Evolutionary conservation across 768 basidiomycete genomes (phyloP), one percentile per base, ranked within the genome.

Genomic region (Pilatotrama ljubarskyi): DNA sequence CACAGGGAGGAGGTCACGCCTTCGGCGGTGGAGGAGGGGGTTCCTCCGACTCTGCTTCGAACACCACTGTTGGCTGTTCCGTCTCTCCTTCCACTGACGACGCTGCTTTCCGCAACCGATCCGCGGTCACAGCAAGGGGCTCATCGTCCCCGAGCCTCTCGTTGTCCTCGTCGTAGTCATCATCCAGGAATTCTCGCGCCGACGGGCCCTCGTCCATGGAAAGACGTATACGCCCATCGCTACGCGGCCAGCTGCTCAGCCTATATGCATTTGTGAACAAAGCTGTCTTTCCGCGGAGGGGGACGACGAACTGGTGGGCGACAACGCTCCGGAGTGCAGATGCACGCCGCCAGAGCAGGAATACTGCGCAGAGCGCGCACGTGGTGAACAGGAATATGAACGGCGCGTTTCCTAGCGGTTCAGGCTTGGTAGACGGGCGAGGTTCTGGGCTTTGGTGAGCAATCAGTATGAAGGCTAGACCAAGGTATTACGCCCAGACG

Each of bases 151-250:
- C 64, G 25, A 72, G 74, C 29, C 78, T 72, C 35, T 78, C 81
- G 13, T 82, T 59, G 22, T 66, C 70, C 17, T 79, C 85, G 46
- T 85, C 84, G 47, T 82, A 79, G 32, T 83, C 84, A 58, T 84
- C 83, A 37, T 78, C 80, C 48, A 90, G 64, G 61, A 89, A 89
- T 54, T 85, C 84, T 15, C 77, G 75, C n/a, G 86, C 80, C n/a
- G 87, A 78, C 13, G 88, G 88, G 0, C 86, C 85, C 53, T 89
- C 86, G 63, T 90, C 88, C 66, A 83, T 79, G 47, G 86, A 88
- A 20, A 90, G 77, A 9, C 88, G 81, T 55, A 90, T 87, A 6
- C 70, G 77, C 2, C 88, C 88, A 59, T 85, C 83, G 15, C 72
- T 67, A 15, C 74, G 71, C 2, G 78, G 76, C 71, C 86, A 80